Evolutionary conservation across 306 rosid genomes (phyloP).

Genomic region (Purshia tridentata): DNA sequence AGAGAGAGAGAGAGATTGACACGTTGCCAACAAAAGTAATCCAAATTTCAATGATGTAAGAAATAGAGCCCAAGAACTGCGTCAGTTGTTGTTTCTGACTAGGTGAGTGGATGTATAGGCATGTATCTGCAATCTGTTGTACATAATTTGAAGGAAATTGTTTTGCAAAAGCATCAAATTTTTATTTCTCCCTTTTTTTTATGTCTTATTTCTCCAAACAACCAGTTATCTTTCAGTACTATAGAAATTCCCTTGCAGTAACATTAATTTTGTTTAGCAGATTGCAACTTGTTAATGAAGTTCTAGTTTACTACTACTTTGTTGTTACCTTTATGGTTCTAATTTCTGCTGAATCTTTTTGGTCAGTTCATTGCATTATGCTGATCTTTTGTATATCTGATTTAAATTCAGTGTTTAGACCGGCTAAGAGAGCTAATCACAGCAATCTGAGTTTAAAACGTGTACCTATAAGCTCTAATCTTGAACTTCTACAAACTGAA

Average conservation of each 20-base stretch:
- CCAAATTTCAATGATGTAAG: not conserved
- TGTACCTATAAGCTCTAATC: too few species aligned
- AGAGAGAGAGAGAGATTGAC: slow-evolving; percentile 5
- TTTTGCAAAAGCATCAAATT: slow-evolving; percentile 11
- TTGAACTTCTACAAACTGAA: too few species aligned
- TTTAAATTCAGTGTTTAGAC: too few species aligned
- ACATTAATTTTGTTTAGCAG: not conserved
- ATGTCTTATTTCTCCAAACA: slow-evolving; percentile 3
- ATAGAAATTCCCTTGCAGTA: not conserved
- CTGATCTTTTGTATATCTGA: too few species aligned
- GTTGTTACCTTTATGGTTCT: too few species aligned
- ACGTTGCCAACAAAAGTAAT: not conserved
- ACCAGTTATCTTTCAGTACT: not conserved
- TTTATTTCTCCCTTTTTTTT: slow-evolving; percentile 15
- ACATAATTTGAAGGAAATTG: slow-evolving; percentile 17
- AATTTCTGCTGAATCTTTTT: too few species aligned
- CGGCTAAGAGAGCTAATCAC: too few species aligned
- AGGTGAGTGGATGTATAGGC: slow-evolving; percentile 19
- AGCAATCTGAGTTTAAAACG: too few species aligned
- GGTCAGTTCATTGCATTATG: too few species aligned
- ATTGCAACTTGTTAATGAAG: too few species aligned
- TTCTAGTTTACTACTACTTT: too few species aligned
- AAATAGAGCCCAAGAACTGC: not conserved
- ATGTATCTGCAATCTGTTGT: slow-evolving; percentile 17
- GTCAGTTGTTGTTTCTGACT: not conserved